Evolutionary conservation across 345 rosid species (phyloP).

Genomic region (Microthlaspi erraticum): DNA sequence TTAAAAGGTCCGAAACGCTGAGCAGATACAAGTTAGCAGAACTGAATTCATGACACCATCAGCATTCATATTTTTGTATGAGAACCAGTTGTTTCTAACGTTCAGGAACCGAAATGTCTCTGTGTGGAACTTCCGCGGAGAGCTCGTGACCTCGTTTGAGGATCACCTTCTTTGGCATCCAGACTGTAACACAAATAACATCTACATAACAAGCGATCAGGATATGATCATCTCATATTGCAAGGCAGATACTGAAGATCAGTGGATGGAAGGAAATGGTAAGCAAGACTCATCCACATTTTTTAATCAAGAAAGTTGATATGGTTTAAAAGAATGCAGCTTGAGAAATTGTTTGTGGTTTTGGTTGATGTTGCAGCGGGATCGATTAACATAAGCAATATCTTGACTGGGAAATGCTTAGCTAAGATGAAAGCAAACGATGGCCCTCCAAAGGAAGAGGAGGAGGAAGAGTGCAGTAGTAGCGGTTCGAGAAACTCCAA

Average conservation of each 20-base stretch:
- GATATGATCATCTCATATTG: conserved; percentile 78
- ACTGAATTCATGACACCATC: conserved; percentile 90
- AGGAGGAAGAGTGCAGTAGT: conserved; percentile 39
- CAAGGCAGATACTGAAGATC: conserved; percentile 80
- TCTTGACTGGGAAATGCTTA: conserved; percentile 90
- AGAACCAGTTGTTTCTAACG: conserved; percentile 89
- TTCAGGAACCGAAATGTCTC: conserved; percentile 78
- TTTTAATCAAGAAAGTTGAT: conserved; percentile 23
- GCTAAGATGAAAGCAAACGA: conserved; percentile 70
- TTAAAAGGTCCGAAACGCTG: conserved; percentile 81
- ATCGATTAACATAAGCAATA: conserved; percentile 85
- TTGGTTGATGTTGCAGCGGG: conserved; percentile 56
- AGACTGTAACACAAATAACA: conserved; percentile 77
- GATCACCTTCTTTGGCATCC: conserved; percentile 85
- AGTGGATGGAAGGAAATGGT: conserved; percentile 69
- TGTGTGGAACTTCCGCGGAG: conserved; percentile 88
- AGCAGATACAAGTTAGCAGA: conserved; percentile 74
- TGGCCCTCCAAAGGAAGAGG: conserved; percentile 51
- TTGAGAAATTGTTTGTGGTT: neutral
- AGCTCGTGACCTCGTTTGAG: conserved; percentile 94
- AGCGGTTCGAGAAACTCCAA: conserved; percentile 36
- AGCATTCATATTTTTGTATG: conserved; percentile 85
- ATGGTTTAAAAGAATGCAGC: too few relatives aligned
- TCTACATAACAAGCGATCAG: conserved; percentile 74
- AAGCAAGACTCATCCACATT: conserved; percentile 25